Base-by-base conservation (phyloP, 1,139 yeast species). In the Geotrichum fermentans region DNA sequence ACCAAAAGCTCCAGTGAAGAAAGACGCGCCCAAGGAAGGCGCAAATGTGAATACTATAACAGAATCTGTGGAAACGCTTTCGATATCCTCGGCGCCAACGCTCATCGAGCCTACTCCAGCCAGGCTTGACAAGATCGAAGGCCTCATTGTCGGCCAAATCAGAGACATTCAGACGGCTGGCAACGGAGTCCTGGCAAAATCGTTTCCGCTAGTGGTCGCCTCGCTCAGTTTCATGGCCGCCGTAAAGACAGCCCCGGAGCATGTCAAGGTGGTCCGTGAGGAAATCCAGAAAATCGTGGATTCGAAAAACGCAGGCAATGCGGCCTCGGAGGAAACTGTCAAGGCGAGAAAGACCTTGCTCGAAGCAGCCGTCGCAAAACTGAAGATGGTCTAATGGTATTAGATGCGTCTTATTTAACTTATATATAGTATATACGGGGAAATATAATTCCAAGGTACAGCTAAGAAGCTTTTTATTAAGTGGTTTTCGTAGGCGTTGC, bases 221-320 rank as follows among this genome's bases (percentile, higher is more conserved):
- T 77, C 73, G 62, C 66, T 81, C 56, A 82, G 81, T 58, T 69
- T 82, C 37, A 61, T 81, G 44, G 73, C 77, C 13, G 76, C 74
- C 0, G 62, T 78, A 20, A 73, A 65, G 40, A 52, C 38, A 30
- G 22, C 26, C 4, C 29, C 37, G n/a, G 38, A 32, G 26, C 20
- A 20, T n/a, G 18, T 33, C 11, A 17, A 21, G 3, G 14, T 4
- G 8, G 38, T 33, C 2, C 29, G 38, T 4, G 16, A 11, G 14
- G 30, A 18, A 14, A 13, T 7, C 7, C 22, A 11, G n/a, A 26
- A 26, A 20, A 24, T 17, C 22, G 20, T 13, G 13, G 30, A 8
- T 8, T 8, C 13, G 16, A 13, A 17, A 5, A 7, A 18, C 3
- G 35, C 13, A 21, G 24, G 10, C n/a, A 20, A 34, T 14, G 38